Percentiles rank a stretch among this genome's conserved stretches.
phyloP scores from a whole-genome alignment of 305 asterid species.

The Petunia hybrid region DNA sequence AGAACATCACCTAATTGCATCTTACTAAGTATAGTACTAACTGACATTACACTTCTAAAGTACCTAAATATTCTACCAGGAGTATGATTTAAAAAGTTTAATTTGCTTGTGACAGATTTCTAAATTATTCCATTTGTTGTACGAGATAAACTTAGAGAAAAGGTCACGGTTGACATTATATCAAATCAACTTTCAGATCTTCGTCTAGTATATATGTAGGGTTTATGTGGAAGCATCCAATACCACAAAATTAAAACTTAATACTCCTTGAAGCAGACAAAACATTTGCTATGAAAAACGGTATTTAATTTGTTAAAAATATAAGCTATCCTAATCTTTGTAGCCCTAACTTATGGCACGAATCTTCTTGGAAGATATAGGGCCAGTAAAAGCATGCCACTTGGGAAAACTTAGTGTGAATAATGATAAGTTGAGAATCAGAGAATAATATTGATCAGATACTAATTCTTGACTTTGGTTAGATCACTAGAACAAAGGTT shows the following conservation, averaged over 20 bases:
- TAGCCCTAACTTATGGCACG: background rate
- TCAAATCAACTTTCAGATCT: background rate
- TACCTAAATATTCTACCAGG: conserved; percentile 3
- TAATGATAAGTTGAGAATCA: conserved; percentile 25
- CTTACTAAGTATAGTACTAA: background rate
- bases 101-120: background rate
- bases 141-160: conserved; percentile 9
- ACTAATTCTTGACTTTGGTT: conserved; percentile 28
- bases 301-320: background rate
- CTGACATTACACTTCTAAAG: background rate
- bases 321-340: background rate
- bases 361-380: conserved; percentile 28
- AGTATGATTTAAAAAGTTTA: background rate
- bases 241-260: conserved; percentile 31
- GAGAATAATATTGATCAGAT: background rate
- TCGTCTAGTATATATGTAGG: background rate
- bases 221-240: conserved; percentile 30
- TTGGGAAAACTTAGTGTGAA: background rate
- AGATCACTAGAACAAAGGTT: conserved; percentile 24
- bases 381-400: background rate
- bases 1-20: background rate
- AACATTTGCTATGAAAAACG: background rate
- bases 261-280: conserved; percentile 2
- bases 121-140: background rate
- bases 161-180: background rate